Percentiles rank a stretch among this genome's conserved stretches.
These are phyloP conservation scores for Kingdonia uniflora DNA, from an alignment of 164 flowering plant genomes.

Conservation along the genomic window DNA sequence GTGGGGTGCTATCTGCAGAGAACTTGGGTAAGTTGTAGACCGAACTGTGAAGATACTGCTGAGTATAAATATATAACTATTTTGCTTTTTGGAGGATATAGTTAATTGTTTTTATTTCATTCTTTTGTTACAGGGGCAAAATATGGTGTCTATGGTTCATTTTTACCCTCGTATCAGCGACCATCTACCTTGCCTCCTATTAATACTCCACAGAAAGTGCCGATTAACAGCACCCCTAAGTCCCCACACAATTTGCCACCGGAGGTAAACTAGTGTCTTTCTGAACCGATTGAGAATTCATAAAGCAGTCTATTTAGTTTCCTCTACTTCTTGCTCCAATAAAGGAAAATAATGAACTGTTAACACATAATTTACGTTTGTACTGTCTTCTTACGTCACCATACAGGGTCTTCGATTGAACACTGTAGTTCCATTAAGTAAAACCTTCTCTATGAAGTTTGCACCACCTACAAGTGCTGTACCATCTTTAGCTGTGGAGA, in stretches of 20 bases:
- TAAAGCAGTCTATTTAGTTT: too few species aligned
- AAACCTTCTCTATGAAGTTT: slow-evolving; percentile 13
- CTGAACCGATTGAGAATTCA: too few species aligned
- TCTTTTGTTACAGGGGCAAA: slow-evolving; percentile 50
- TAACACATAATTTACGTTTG: slow-evolving; percentile 11
- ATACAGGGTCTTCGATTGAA: slow-evolving; percentile 36
- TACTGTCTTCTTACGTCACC: slow-evolving; percentile 13
- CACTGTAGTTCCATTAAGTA: slow-evolving; percentile 19
- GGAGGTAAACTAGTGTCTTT: slow-evolving; percentile 44
- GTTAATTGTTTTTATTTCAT: neutral
- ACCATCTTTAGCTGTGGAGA: slow-evolving; percentile 15
- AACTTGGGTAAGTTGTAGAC: slow-evolving; percentile 49
- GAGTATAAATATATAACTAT: slow-evolving; percentile 6
- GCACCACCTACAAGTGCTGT: slow-evolving; percentile 18
- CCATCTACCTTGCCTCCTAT: slow-evolving; percentile 37
- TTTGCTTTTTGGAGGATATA: neutral
- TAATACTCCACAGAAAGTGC: slow-evolving; percentile 33
- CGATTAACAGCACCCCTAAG: slow-evolving; percentile 15
- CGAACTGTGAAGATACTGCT: too few species aligned
- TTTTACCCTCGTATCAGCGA: slow-evolving; percentile 56
- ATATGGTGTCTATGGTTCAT: slow-evolving; percentile 83
- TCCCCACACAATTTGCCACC: slow-evolving; percentile 24
- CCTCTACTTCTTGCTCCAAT: too few species aligned
- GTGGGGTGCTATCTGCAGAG: slow-evolving; percentile 50
- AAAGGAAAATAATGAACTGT: too few species aligned